phyloP scores from a whole-genome alignment of 2,329 filamentous ascomycete genomes.

The Fusarium austroafricanum region DNA sequence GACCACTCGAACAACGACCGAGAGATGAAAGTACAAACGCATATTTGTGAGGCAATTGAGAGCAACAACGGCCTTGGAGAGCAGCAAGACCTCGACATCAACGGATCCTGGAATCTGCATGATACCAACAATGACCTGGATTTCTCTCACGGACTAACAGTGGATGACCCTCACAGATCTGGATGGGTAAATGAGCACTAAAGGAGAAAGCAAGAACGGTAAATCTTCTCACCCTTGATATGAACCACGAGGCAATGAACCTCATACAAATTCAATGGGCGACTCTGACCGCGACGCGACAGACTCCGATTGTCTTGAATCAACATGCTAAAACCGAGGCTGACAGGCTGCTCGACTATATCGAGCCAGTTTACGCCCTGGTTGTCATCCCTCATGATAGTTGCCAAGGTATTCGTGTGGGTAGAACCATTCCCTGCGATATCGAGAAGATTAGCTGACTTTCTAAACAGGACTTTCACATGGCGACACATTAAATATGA shows the following conservation, averaged over 20 bases:
- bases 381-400: not conserved
- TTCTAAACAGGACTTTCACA: not conserved
- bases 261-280: too few species aligned
- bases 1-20: slow-evolving; percentile 33
- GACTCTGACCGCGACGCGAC: too few species aligned
- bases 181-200: not conserved
- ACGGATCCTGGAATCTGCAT: slow-evolving; percentile 44
- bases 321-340: not conserved
- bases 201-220: not conserved
- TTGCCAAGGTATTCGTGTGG: not conserved
- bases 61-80: slow-evolving; percentile 26
- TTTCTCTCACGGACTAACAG: slow-evolving; percentile 39
- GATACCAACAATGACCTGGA: slow-evolving; percentile 33
- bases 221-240: too few species aligned
- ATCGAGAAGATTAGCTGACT: not conserved
- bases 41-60: slow-evolving; percentile 44
- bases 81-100: slow-evolving; percentile 43
- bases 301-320: not conserved
- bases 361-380: not conserved
- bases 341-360: not conserved
- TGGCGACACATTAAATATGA: not conserved
- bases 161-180: slow-evolving; percentile 45
- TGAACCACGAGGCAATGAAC: too few species aligned
- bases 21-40: slow-evolving; percentile 43
- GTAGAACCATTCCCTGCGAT: not conserved